Evolutionary conservation across 2,329 filamentous ascomycete genomes (phyloP).

Genomic region (Ophiostoma pallidulum): DNA sequence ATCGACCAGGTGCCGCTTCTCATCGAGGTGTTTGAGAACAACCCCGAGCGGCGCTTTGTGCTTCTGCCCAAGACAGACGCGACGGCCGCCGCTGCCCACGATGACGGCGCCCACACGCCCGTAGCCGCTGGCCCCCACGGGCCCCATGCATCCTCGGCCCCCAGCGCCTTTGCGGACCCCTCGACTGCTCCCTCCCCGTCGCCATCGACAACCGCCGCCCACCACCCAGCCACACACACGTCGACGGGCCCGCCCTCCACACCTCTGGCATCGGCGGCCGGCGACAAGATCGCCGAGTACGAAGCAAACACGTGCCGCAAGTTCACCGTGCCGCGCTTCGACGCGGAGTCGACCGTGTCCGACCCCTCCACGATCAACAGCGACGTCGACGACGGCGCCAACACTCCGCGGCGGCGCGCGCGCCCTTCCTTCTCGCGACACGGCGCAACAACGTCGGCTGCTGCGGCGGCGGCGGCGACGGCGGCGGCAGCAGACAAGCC

Average conservation of each 20-base stretch:
- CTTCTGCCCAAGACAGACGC: conserved; percentile 33
- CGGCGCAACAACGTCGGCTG: conserved; percentile 6
- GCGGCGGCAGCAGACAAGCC: neutral
- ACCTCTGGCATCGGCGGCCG: neutral
- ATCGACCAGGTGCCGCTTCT: conserved; percentile 61
- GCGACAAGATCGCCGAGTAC: conserved; percentile 20
- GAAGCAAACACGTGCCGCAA: conserved; percentile 36
- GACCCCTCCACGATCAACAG: conserved; percentile 1
- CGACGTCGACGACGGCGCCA: neutral
- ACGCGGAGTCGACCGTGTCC: conserved; percentile 16
- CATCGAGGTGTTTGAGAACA: conserved; percentile 49
- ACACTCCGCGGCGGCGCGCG: neutral
- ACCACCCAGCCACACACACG: conserved; percentile 2
- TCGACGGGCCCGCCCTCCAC: conserved; percentile 1
- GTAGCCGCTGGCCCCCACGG: neutral
- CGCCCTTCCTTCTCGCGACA: no score
- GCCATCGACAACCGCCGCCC: conserved; percentile 1
- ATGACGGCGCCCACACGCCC: neutral
- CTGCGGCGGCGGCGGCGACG: neutral
- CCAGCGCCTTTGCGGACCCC: neutral
- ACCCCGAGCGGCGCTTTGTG: conserved; percentile 57
- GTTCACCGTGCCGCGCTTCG: conserved; percentile 20
- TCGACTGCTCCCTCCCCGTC: neutral
- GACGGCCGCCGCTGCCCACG: conserved; percentile 11
- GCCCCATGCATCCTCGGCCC: neutral